Evolutionary conservation across 2,329 filamentous ascomycete genomes (phyloP).

Genomic region (Fusarium sp.): DNA sequence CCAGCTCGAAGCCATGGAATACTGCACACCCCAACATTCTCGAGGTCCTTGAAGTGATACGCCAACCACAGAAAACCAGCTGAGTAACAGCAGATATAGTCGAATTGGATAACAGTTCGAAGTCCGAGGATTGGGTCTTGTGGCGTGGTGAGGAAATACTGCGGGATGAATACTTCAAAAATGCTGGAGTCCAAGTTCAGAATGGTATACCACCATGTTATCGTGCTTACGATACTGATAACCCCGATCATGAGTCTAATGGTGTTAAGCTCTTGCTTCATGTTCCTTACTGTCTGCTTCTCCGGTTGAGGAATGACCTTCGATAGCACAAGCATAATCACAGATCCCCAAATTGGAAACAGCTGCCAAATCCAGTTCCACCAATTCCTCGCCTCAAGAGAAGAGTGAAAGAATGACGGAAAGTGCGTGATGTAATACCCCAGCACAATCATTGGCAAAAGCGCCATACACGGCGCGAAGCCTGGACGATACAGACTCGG

Average conservation of each 20-base stretch:
- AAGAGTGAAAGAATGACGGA: slow-evolving; percentile 30
- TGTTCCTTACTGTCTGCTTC: fast-evolving
- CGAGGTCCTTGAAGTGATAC: slow-evolving; percentile 37
- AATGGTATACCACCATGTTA: slow-evolving; percentile 34
- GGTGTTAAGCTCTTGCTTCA: neutral
- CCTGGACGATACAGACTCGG: slow-evolving; percentile 14
- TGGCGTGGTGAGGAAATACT: slow-evolving; percentile 34
- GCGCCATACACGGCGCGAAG: slow-evolving; percentile 5
- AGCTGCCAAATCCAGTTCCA: slow-evolving; percentile 48
- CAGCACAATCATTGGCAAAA: slow-evolving; percentile 31
- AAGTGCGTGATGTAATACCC: slow-evolving; percentile 35
- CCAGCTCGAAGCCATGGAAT: slow-evolving; percentile 7
- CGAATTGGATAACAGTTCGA: slow-evolving; percentile 41
- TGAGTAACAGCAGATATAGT: slow-evolving; percentile 36
- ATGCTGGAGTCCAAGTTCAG: neutral
- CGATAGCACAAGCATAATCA: slow-evolving; percentile 23
- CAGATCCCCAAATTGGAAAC: slow-evolving; percentile 40
- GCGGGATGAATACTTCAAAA: slow-evolving; percentile 35
- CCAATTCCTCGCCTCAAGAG: slow-evolving; percentile 39
- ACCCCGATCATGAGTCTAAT: slow-evolving; percentile 4
- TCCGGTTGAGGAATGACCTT: neutral
- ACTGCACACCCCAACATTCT: slow-evolving; percentile 23
- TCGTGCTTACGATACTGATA: slow-evolving; percentile 4
- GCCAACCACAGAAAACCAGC: slow-evolving; percentile 39
- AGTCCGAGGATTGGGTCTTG: slow-evolving; percentile 16